A percentile compares a stretch with the other conserved stretches of the same genome.
phyloP scores from a whole-genome alignment of 139 green algal species.

The Chlamydomonas sp. region DNA sequence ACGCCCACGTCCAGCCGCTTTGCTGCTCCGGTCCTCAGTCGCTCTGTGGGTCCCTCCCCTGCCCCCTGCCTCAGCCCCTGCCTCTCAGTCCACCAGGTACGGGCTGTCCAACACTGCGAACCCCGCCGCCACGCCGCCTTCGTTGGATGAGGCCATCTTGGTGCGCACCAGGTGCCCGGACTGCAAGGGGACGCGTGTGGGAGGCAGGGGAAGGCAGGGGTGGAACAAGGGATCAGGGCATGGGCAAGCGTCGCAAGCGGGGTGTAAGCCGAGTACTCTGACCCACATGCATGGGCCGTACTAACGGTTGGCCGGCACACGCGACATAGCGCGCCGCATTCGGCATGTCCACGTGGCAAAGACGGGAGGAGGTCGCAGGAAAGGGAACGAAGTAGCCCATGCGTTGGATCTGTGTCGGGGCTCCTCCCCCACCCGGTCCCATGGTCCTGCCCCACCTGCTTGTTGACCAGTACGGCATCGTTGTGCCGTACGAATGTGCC shows the following conservation, averaged over 20 bases:
- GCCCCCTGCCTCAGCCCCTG: background rate
- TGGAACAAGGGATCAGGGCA: background rate
- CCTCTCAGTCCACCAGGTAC: slow-evolving; percentile 53
- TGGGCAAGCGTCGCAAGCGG: background rate
- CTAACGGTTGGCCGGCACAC: too few relatives aligned
- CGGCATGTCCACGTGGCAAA: too few relatives aligned
- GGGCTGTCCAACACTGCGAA: slow-evolving; percentile 94
- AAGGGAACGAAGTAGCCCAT: too few relatives aligned
- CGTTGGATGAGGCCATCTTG: slow-evolving; percentile 88
- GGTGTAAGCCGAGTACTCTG: too few relatives aligned
- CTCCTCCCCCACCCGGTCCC: too few relatives aligned
- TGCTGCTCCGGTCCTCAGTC: too few relatives aligned
- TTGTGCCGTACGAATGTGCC: slow-evolving; percentile 67
- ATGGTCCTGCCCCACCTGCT: slow-evolving; percentile 40
- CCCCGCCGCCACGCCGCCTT: slow-evolving; percentile 95
- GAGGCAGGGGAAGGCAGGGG: background rate
- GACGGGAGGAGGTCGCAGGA: too few relatives aligned
- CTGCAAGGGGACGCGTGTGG: background rate
- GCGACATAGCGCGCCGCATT: too few relatives aligned
- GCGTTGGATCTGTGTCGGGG: too few relatives aligned
- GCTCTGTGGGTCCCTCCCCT: background rate
- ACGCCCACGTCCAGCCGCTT: background rate
- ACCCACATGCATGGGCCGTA: too few relatives aligned
- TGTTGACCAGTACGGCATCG: slow-evolving; percentile 79
- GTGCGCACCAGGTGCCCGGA: slow-evolving; percentile 94